Evolutionary conservation across 2,329 filamentous ascomycete genomes (phyloP), one percentile per base, ranked within the genome.

Genomic region (Pseudocercospora macadamiae): DNA sequence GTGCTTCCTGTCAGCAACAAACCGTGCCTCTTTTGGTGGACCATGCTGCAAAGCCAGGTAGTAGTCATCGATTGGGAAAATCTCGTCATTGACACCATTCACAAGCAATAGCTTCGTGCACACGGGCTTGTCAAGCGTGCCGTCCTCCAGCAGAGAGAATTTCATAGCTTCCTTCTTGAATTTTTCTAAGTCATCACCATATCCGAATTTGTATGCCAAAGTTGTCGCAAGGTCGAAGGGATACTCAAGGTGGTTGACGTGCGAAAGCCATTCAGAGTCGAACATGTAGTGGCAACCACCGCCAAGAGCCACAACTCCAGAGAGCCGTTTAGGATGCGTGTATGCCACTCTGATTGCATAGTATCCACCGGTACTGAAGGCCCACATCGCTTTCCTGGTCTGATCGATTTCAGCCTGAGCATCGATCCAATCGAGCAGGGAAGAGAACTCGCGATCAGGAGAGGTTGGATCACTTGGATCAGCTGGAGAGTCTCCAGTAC

Each of bases 31-130:
- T 71, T 86, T 86, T 1, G 81, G 78, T 18, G 73, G 67, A 0
- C 82, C 83, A 68, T 82, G 79, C 36, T 79, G 74, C 47, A 86
- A 65, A 23, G 81, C 80, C 37, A 86, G 69, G 63, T 83, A 82
- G 56, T 83, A 82, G 64, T 86, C 84, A 64, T 86, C 84, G 45
- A 86, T 82, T 0, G 84, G 84, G 70, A 86, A 86, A 48, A 86
- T 85, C 73, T 85, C 83, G 66, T 86, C 84, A 26, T 82, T 77
- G 1, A 79, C 81, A 0, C 84, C 81, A 64, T 86, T 86, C 7
- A 86, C 83, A 4, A 86, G 72, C 34, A 86, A 67, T 54, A 85
- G 66, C 26, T 77, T 73, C 21, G 79, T 72, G 57, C 82, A 84
- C 5, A 73, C 69, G 0, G 75, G 75, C 61, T 74, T 77, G 55